Base-by-base conservation (phyloP, 352 stramenopile species). In the Globisporangium yorkense region DNA sequence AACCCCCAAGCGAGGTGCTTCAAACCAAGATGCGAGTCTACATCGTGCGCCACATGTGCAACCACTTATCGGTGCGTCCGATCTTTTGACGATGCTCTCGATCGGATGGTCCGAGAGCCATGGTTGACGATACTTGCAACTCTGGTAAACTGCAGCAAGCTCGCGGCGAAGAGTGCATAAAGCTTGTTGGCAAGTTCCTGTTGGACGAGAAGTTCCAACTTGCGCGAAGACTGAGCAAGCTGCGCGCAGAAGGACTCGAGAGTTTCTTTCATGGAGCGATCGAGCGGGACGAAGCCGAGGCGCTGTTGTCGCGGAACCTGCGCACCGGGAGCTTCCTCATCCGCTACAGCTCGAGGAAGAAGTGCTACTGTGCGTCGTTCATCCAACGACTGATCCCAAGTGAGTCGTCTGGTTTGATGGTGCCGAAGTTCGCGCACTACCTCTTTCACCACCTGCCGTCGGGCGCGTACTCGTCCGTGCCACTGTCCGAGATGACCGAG, bases 231-330 rank as follows among this genome's bases (percentile, higher is more conserved):
- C 70, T 91, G 24, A 51, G 82, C 15, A 72, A 72, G 12, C 62
- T 91, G 41, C 81, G 79, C 2, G 60, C 68, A 1, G 70, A 85
- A 59, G 81, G 81, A 1, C 66, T 91, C 51, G 77, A 84, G 61
- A 87, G 75, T 29, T 91, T 91, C 65, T 91, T 84, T 68, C 81
- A 91, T 46, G 81, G 81, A 9, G 77, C 87, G 29, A 88, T 91
- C 27, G 71, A 80, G 1, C 81, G 81, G 15, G 74, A 76, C 18
- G 67, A 60, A 20, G 64, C 79, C 1, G 73, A 89, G 40, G 54
- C 72, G 40, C 65, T 91, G 51, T 51, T 91, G 31, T 8, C 63
- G 18, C 35, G 51, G 1, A 67, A 67, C 15, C 48, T 37, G 3
- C 71, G 67, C 3, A 37, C 57, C 1, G 81, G 81, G 15, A 82